Base-by-base conservation (phyloP, 768 basidiomycete species). In the Tricholoma saponaceum region DNA sequence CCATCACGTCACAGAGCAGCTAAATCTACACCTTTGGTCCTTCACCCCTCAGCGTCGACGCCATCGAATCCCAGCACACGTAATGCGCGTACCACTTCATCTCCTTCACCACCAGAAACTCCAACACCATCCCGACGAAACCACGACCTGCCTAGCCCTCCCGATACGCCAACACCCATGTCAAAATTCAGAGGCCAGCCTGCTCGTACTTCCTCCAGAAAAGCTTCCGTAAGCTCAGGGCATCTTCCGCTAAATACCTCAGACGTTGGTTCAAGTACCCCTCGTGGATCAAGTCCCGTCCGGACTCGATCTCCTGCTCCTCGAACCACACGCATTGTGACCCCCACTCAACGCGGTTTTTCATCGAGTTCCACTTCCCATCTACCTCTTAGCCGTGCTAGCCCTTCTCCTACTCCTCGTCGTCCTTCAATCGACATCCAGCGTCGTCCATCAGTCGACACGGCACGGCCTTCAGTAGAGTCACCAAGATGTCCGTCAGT, bases 301-400 rank as follows among this genome's bases (percentile, higher is more conserved):
- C 77, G 72, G 20, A 66, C 78, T 54, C 41, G 53, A 32, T 54
- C 53, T 35, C 76, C 79, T 22, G 74, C 81, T 10, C 70, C 79
- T 44, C 77, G 79, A 23, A 74, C 80, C 7, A 71, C 79, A 53
- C 75, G 77, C 51, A 70, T 71, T 10, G 65, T 74, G 13, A 76
- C 78, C 26, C 77, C 76, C 37, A 50, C 47, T n/a, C 47, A 18
- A n/a, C 77, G 79, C 58, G 76, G 77, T 26, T 63, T 79, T 18
- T 67, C 74, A 5, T 83, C 85, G 2, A 63, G 77, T 5, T 84
- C 85, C 3, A 69, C 80, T 2, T 78, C 83, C 2, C 79, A 82
- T 61, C 71, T 83, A 52, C 79, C 81, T n/a, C 69, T 79, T 8
- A 67, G 77, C 12, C 67, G 71, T 46, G 70, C 72, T 13, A 72